Evolutionary conservation across 2,329 filamentous ascomycete species (phyloP).

Genomic region (Hymenoscyphus albidus): DNA sequence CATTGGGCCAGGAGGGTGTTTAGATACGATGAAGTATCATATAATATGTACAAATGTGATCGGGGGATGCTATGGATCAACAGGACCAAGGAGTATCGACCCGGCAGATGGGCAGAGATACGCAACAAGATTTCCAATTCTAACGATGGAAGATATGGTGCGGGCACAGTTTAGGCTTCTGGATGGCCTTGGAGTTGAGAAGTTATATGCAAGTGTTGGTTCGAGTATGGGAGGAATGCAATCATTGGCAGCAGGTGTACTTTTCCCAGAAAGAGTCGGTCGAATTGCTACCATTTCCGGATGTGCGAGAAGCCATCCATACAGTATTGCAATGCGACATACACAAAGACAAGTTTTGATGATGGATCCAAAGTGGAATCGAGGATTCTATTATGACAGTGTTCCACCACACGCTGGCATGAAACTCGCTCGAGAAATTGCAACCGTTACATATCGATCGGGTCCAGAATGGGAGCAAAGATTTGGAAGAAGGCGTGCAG

Average conservation of each 20-base stretch:
- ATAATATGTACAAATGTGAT: constrained; percentile 96
- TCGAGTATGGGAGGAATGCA: constrained; percentile 99
- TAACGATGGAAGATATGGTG: constrained; percentile 98
- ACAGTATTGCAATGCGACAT: constrained; percentile 98
- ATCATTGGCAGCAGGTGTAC: constrained; percentile 77
- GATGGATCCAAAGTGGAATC: constrained; percentile 97
- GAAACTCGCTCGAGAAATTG: constrained; percentile 96
- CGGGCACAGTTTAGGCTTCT: constrained; percentile 88
- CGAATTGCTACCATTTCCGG: constrained; percentile 87
- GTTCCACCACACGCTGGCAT: constrained; percentile 93
- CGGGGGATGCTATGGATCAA: constrained; percentile 93
- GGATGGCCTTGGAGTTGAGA: constrained; percentile 70
- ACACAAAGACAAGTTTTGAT: constrained; percentile 96
- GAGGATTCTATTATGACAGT: constrained; percentile 86
- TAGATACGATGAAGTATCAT: constrained; percentile 90
- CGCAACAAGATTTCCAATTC: constrained; percentile 89
- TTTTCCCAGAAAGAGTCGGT: constrained; percentile 78
- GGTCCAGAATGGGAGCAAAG: constrained; percentile 97
- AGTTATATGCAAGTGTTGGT: constrained; percentile 86
- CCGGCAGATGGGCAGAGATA: constrained; percentile 85
- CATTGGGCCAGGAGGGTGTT: constrained; percentile 78
- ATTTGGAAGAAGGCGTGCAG: constrained; percentile 83
- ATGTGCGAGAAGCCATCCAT: constrained; percentile 90
- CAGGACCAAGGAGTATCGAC: constrained; percentile 80
- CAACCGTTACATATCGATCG: constrained; percentile 93